Percentiles rank a stretch among this genome's conserved stretches.
Evolutionary conservation across 176 grass and related monocot genomes (phyloP).

Genomic region (Otatea glauca): DNA sequence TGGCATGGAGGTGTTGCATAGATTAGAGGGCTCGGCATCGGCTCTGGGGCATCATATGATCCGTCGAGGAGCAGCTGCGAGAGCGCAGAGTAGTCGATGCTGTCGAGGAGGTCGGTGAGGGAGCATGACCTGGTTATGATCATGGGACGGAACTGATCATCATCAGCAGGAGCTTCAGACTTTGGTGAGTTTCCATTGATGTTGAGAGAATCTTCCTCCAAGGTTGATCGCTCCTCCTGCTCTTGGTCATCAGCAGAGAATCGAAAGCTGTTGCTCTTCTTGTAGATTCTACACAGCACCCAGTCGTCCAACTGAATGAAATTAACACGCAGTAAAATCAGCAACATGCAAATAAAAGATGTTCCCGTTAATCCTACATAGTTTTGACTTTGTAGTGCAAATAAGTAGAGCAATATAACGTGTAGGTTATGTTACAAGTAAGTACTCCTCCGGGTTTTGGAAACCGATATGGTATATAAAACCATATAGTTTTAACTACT

Average conservation of each 20-base stretch:
- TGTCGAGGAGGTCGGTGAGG: constrained; percentile 62
- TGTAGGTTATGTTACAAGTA: too few species aligned
- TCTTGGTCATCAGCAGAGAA: constrained; percentile 33
- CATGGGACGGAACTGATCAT: background rate
- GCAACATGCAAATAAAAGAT: background rate
- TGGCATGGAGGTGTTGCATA: constrained; percentile 31
- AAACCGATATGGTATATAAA: too few species aligned
- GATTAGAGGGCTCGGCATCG: constrained; percentile 4
- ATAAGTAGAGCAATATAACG: background rate
- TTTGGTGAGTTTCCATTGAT: constrained; percentile 6
- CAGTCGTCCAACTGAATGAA: constrained; percentile 73
- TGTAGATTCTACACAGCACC: constrained; percentile 81
- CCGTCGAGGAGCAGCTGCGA: constrained; percentile 51
- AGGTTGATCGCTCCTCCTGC: constrained; percentile 37
- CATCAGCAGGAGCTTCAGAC: background rate
- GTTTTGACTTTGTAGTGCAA: too few species aligned
- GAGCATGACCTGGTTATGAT: constrained; percentile 49
- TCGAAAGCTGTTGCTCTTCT: constrained; percentile 48
- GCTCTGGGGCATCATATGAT: background rate
- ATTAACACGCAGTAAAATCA: background rate
- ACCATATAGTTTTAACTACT: too few species aligned
- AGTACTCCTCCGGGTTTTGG: too few species aligned
- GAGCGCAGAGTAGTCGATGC: constrained; percentile 47
- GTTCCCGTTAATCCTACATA: too few species aligned
- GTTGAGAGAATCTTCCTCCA: constrained; percentile 41